phyloP scores from a whole-genome alignment of 2,329 filamentous ascomycete genomes.

The Cladosporium cucumerinum region DNA sequence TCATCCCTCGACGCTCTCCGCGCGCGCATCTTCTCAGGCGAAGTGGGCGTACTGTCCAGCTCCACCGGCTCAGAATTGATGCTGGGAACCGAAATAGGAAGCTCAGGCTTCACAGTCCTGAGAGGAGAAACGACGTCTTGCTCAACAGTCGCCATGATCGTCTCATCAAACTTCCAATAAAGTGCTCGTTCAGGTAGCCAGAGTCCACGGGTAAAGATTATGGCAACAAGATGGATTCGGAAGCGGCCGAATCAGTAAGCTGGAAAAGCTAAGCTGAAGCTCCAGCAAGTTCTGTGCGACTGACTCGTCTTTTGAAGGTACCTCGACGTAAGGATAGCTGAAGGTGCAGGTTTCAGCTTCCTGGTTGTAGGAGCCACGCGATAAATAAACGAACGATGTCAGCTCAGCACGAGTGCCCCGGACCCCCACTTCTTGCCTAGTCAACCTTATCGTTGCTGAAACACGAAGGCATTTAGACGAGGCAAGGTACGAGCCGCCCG shows the following conservation, averaged over 20 bases:
- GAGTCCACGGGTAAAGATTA: background rate
- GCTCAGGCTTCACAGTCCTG: conserved; percentile 29
- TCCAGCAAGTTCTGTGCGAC: background rate
- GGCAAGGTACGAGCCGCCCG: background rate
- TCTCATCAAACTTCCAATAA: background rate
- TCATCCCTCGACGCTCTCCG: conserved; percentile 12
- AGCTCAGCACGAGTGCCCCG: background rate
- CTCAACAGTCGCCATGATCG: background rate
- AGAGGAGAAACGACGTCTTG: conserved; percentile 28
- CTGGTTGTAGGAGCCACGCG: background rate
- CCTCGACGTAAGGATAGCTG: background rate
- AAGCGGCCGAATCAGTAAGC: background rate
- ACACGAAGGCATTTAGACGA: background rate
- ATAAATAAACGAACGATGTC: background rate
- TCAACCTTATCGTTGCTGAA: conserved; percentile 1
- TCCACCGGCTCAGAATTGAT: conserved; percentile 46
- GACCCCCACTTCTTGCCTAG: background rate
- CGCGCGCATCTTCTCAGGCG: conserved; percentile 22
- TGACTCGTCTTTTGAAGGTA: background rate
- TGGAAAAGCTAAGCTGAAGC: background rate
- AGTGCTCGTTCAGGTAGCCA: background rate
- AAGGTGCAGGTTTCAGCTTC: background rate
- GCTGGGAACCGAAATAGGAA: conserved; percentile 38
- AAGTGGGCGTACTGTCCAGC: conserved; percentile 39
- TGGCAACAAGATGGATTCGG: background rate